Evolutionary conservation across 148 eudicot species (phyloP), one percentile per base, ranked within the genome.

Genomic region (Fagopyrum tataricum): DNA sequence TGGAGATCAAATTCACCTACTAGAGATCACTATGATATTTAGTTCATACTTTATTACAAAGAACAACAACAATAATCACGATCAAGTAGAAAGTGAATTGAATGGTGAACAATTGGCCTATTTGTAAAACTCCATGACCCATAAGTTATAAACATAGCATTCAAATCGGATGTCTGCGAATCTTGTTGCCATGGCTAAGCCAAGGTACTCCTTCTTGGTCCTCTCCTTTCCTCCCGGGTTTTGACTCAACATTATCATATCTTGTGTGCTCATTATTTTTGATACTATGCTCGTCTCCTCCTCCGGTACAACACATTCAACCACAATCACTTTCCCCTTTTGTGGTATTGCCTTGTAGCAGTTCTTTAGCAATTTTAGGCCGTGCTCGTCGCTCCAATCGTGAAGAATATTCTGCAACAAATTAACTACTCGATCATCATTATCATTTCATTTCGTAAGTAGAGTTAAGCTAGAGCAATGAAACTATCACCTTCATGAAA

Each of bases 311-410:
- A 81, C 49, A 15, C 71, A 72, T 39, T 86, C 89, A 39, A 81
- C 75, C 0, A 82, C 74, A 10, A 86, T 86, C 7, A 81, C 72
- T 74, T 81, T 86, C 7, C 89, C 87, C 4, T 83, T 72, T 0
- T 72, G 69, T 0, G 89, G 87, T 7, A 81, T 51, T 14, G 84
- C 76, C 73, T 76, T 70, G 72, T 79, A 43, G 76, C 84, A 84
- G 48, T 83, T 83, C 68, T 80, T 74, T 42, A 84, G 69, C 77
- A 84, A 42, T 51, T 61, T 79, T 41, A 86, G 10, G 78, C 85
- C 79, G 37, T 74, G 37, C n/a, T 78, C 85, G 41, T 83, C 85
- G 40, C 77, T 73, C 89, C 89, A 85, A 40, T 77, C 83, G 40
- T 85, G 89, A 43, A 85, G 81, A 44, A 81, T 79, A 79, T 81